A percentile compares a stretch with the other conserved stretches of the same genome.
Conservation (phyloP, 2,329 filamentous ascomycete species). For the Claviceps pazoutovae region DNA sequence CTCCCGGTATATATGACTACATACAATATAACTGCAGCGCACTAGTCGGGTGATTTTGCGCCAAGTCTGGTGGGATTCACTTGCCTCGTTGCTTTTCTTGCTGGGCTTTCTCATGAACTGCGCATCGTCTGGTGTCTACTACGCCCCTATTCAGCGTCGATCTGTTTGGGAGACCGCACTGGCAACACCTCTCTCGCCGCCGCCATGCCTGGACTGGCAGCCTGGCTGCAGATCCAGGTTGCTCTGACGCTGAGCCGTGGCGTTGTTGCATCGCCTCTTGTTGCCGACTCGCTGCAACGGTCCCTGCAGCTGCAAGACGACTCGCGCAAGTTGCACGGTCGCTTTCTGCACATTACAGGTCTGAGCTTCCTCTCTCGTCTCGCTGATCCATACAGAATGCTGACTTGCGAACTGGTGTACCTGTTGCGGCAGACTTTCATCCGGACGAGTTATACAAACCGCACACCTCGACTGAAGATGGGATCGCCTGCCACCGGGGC, state of each 20-base stretch:
- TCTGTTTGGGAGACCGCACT: too few relatives aligned
- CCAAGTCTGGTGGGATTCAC: not conserved
- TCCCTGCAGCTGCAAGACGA: not conserved
- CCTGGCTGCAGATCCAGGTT: constrained; percentile 17
- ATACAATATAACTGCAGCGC: not conserved
- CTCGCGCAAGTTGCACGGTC: constrained; percentile 45
- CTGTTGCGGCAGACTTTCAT: constrained; percentile 57
- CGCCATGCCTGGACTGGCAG: constrained; percentile 14
- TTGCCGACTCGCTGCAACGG: constrained; percentile 9
- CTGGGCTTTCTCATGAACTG: not conserved
- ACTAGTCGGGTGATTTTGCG: not conserved
- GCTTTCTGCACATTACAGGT: constrained; percentile 85
- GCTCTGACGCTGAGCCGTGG: constrained; percentile 11
- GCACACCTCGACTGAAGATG: constrained; percentile 56
- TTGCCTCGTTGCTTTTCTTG: not conserved
- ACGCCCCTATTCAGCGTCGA: not conserved
- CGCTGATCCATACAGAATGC: not conserved
- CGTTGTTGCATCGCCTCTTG: constrained; percentile 12
- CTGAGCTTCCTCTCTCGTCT: constrained; percentile 7
- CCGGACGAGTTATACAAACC: constrained; percentile 77
- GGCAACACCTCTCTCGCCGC: not conserved
- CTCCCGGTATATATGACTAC: not conserved
- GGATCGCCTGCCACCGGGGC: constrained; percentile 64
- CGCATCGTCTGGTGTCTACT: not conserved
- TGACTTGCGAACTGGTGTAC: not conserved